These are phyloP conservation scores for Moniliophthora roreri DNA, from an alignment of 1,284 basidiomycete species.

Conservation along the genomic window DNA sequence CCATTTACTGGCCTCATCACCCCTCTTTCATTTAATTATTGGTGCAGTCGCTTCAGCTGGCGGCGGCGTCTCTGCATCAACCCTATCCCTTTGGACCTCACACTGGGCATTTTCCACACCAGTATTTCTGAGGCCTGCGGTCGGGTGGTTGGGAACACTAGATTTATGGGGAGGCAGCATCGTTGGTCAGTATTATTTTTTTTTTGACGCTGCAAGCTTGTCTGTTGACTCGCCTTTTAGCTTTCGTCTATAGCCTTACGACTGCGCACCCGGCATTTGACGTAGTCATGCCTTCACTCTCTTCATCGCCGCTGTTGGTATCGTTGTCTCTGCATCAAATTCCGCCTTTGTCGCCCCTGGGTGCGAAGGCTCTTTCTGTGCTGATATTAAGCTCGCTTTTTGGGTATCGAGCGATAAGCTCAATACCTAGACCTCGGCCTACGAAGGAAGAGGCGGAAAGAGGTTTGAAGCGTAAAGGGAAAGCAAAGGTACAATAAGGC, in stretches of 20 bases:
- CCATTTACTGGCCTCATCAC: constrained; percentile 32
- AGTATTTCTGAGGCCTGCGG: constrained; percentile 36
- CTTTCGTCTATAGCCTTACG: constrained; percentile 28
- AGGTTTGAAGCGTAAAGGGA: neutral
- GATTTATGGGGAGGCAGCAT: constrained; percentile 49
- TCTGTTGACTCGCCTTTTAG: constrained; percentile 14
- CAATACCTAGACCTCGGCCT: neutral
- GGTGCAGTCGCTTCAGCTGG: constrained; percentile 43
- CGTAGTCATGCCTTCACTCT: constrained; percentile 10
- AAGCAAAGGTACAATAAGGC: neutral
- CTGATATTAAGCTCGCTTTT: constrained; percentile 30
- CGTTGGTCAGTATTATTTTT: constrained; percentile 29
- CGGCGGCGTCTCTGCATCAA: constrained; percentile 42
- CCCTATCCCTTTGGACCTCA: constrained; percentile 36
- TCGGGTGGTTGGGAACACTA: constrained; percentile 34
- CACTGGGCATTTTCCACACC: constrained; percentile 43
- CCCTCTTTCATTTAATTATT: constrained; percentile 42
- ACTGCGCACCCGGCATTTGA: constrained; percentile 31
- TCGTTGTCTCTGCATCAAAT: neutral
- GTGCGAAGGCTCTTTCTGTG: constrained; percentile 30
- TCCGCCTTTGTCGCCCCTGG: constrained; percentile 20
- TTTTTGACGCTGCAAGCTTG: neutral
- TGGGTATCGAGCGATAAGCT: constrained; percentile 25
- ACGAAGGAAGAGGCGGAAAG: neutral
- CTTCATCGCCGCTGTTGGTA: constrained; percentile 17